phyloP scores from a whole-genome alignment of 2,329 filamentous ascomycete species.

The Cladosporium sp. region DNA sequence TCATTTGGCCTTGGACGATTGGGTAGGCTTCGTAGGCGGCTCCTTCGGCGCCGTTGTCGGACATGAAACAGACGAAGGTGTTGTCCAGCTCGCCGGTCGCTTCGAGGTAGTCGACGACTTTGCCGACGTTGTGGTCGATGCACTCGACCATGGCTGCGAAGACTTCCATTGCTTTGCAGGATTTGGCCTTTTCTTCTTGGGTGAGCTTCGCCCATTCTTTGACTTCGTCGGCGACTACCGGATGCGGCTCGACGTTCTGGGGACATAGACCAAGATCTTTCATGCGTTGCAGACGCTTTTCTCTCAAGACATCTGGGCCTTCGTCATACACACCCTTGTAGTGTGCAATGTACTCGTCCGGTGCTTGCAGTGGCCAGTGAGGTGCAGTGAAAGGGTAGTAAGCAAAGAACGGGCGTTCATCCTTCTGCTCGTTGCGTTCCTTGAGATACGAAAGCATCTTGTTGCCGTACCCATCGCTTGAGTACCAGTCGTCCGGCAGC shows the following conservation, averaged over 20 bases:
- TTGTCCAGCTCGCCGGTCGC: conserved; percentile 61
- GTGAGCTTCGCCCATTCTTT: conserved; percentile 52
- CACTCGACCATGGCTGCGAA: conserved; percentile 65
- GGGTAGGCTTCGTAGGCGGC: conserved; percentile 60
- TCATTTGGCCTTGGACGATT: conserved; percentile 55
- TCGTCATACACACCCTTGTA: conserved; percentile 62
- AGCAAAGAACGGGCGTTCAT: conserved; percentile 56
- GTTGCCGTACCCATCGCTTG: conserved; percentile 41
- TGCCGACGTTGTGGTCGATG: conserved; percentile 60
- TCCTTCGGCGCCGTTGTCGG: conserved; percentile 63
- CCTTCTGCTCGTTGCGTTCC: conserved; percentile 38
- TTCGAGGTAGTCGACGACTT: conserved; percentile 58
- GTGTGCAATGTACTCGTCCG: conserved; percentile 55
- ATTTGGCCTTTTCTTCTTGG: conserved; percentile 49
- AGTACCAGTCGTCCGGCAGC: conserved; percentile 42
- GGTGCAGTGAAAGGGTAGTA: conserved; percentile 64
- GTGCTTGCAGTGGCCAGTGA: conserved; percentile 64
- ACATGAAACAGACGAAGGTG: conserved; percentile 64
- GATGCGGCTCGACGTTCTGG: conserved; percentile 52
- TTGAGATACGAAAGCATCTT: conserved; percentile 42
- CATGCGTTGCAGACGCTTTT: conserved; percentile 54
- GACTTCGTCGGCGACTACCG: conserved; percentile 51
- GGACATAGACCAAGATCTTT: conserved; percentile 59
- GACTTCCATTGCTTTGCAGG: conserved; percentile 59
- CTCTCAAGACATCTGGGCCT: conserved; percentile 58